Evolutionary conservation across 345 rosid species (phyloP).

Genomic region (Psidium friedrichsthalianum): DNA sequence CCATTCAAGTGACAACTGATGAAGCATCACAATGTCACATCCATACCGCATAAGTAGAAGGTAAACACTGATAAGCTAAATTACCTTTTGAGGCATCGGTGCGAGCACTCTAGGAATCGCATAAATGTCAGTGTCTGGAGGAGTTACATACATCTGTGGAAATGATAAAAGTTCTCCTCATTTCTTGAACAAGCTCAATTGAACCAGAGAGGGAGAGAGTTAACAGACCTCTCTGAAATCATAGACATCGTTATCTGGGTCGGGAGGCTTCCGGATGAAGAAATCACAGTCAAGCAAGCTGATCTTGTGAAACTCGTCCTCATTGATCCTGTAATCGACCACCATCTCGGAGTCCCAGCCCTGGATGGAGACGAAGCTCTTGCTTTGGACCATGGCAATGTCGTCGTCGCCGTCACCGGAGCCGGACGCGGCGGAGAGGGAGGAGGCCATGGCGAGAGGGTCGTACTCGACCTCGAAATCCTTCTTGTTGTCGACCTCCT

Average conservation of each 20-base stretch:
- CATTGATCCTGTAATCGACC: conserved; percentile 83
- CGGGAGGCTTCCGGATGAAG: conserved; percentile 91
- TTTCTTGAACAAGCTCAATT: not conserved
- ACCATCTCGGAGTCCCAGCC: conserved; percentile 90
- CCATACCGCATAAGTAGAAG: not conserved
- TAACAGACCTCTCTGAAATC: conserved; percentile 81
- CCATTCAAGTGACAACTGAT: not conserved
- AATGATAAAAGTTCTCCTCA: not conserved
- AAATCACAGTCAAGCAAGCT: conserved; percentile 84
- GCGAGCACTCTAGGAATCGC: conserved; percentile 83
- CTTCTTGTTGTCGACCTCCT: conserved; percentile 80
- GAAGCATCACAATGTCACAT: not conserved
- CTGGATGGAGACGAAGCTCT: conserved; percentile 59
- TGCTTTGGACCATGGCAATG: conserved; percentile 57
- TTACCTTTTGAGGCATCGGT: conserved; percentile 85
- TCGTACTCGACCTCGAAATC: conserved; percentile 91
- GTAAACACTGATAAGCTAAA: not conserved
- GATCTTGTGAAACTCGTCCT: conserved; percentile 84
- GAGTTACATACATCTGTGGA: conserved; percentile 85
- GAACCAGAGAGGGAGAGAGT: not conserved
- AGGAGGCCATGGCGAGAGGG: conserved; percentile 15
- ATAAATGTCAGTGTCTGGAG: conserved; percentile 88
- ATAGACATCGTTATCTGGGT: conserved; percentile 84
- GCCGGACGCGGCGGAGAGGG: not conserved
- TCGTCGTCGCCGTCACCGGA: conserved; percentile 34